Base-by-base conservation (phyloP, 2,329 filamentous ascomycete species). In the Emydomyces testavorans region DNA sequence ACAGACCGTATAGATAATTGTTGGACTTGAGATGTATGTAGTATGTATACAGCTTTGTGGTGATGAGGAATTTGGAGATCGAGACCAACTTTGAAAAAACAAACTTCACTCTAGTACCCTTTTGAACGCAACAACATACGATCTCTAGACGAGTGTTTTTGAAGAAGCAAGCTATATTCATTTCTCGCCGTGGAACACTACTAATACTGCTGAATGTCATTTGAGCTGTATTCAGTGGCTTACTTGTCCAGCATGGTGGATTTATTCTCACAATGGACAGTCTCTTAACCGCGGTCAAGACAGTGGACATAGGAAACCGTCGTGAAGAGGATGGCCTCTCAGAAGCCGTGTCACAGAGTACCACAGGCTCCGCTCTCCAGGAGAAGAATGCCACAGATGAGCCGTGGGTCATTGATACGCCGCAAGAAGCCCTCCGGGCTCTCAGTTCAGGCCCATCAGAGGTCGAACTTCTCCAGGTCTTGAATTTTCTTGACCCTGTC, bases 201-300 rank as follows among this genome's bases (percentile, higher is more conserved):
- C n/a, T n/a, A n/a, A n/a, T n/a, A n/a, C n/a, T n/a, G n/a, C n/a
- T n/a, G n/a, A n/a, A n/a, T n/a, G n/a, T n/a, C n/a, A n/a, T n/a
- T n/a, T n/a, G n/a, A n/a, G n/a, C n/a, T n/a, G n/a, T n/a, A n/a
- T n/a, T n/a, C n/a, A n/a, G n/a, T n/a, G n/a, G 26, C 26, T 35
- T 8, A 11, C 37, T 40, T 11, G 21, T 11, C 16, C 18, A 8
- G 21, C 20, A 36, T 23, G 16, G 41, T 34, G 11, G 18, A 15
- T 3, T n/a, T 31, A 6, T 16, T 20, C 11, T 34, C 3, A 32
- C 15, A 31, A 69, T 69, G 66, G 65, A 68, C 46, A 60, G 55
- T 6, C 60, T 69, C 43, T 55, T 69, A 36, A 66, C 60, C 11
- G 64, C 61, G 28, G 59, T 66, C n/a, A 66, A 65, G 32, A 64